A percentile compares a stretch with the other conserved stretches of the same genome.
phyloP scores from a whole-genome alignment of 2,329 filamentous ascomycete species.

The Talaromyces sp. region DNA sequence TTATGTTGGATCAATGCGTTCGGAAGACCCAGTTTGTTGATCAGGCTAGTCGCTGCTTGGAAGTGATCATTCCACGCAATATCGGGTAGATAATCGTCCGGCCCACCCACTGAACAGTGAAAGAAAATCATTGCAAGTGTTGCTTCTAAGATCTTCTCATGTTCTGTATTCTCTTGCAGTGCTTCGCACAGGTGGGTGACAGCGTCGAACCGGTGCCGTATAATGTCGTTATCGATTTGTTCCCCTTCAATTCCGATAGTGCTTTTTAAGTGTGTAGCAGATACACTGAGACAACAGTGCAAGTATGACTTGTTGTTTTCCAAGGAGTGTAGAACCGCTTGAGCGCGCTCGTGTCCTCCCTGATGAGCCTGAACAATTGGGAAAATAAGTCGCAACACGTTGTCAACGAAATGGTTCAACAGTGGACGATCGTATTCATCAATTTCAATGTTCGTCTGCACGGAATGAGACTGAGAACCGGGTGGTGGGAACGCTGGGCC shows the following conservation, averaged over 20 bases:
- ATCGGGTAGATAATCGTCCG: slow-evolving; percentile 79
- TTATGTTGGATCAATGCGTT: slow-evolving; percentile 59
- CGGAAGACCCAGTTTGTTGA: slow-evolving; percentile 78
- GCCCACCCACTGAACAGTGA: slow-evolving; percentile 83
- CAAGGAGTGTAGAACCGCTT: slow-evolving; percentile 80
- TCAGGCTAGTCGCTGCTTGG: slow-evolving; percentile 79
- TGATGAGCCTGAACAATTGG: slow-evolving; percentile 89
- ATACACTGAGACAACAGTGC: slow-evolving; percentile 90
- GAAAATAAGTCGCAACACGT: slow-evolving; percentile 83
- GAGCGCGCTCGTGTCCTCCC: slow-evolving; percentile 72
- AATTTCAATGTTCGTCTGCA: slow-evolving; percentile 71
- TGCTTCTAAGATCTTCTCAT: slow-evolving; percentile 84
- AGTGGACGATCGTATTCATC: slow-evolving; percentile 83
- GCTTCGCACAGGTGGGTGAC: slow-evolving; percentile 82
- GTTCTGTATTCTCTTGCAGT: slow-evolving; percentile 73
- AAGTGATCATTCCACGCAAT: slow-evolving; percentile 98
- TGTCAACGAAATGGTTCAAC: slow-evolving; percentile 84
- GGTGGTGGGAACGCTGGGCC: background rate
- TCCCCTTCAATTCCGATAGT: slow-evolving; percentile 63
- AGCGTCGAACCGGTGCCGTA: slow-evolving; percentile 84
- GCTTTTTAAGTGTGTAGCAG: slow-evolving; percentile 86
- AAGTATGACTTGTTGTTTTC: slow-evolving; percentile 90
- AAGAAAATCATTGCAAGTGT: slow-evolving; percentile 95
- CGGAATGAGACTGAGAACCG: slow-evolving; percentile 44
- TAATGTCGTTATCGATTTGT: slow-evolving; percentile 84